Conservation (phyloP, 768 basidiomycete species). For the Polyporus arcularius region DNA sequence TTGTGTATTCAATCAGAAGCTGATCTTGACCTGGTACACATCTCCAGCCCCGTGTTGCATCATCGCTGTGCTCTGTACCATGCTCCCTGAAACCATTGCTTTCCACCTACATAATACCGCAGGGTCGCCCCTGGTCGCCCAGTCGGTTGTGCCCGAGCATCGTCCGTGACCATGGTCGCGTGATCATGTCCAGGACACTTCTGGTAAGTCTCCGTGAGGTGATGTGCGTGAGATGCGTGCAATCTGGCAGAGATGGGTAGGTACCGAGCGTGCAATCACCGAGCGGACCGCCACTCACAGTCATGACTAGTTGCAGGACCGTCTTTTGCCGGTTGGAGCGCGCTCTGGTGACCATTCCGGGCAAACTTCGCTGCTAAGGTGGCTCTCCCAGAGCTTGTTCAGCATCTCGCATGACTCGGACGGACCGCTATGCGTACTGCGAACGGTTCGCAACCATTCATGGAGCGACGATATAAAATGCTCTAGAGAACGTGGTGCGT, state of each 20-base stretch:
- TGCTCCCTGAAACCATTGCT: neutral
- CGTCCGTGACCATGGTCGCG: neutral
- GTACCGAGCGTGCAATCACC: neutral
- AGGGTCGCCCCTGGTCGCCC: no score
- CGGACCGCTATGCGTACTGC: neutral
- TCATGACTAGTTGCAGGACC: neutral
- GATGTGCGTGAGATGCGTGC: neutral
- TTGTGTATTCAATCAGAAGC: neutral
- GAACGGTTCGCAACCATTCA: neutral
- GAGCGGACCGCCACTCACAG: conserved; percentile 3
- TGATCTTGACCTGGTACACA: neutral
- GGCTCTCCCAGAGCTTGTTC: neutral
- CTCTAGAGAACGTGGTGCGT: neutral
- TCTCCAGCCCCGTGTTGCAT: conserved; percentile 9
- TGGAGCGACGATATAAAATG: neutral
- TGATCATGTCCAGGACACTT: neutral
- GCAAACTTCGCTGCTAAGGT: conserved; percentile 8
- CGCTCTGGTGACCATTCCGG: conserved; percentile 5
- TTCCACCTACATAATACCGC: neutral
- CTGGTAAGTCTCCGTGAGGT: neutral
- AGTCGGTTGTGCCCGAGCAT: conserved; percentile 3
- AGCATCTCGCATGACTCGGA: conserved; percentile 1
- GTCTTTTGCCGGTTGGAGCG: neutral
- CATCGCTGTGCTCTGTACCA: conserved; percentile 2
- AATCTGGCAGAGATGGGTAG: neutral